Base-by-base conservation (phyloP, 139 green algal genomes). In the Haematococcus sp. region DNA sequence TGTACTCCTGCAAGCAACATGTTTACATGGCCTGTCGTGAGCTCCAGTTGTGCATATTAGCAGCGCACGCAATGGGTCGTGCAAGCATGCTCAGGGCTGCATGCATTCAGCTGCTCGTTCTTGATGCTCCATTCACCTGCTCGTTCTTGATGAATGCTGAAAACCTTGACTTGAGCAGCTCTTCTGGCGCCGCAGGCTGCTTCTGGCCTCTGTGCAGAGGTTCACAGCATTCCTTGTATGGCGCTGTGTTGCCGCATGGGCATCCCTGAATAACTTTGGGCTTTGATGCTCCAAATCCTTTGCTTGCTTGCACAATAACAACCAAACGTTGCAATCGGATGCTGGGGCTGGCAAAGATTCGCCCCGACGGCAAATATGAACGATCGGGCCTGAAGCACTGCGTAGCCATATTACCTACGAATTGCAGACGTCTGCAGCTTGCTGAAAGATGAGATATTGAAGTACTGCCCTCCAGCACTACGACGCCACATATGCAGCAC, bases 151-250 rank as follows among this genome's bases (percentile, higher is more conserved):
- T 60, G 52, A 65, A 76, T 20, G 44, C 71, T 17, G 33, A 71
- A 44, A 76, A 76, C 17, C 71, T 52, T 7, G 70, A 56, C 1
- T 56, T 51, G 55, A 75, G 56, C 70, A 40, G 55, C 35, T 43
- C 28, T 33, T 71, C 43, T 43, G 66, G 58, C 2, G 35, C 25
- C 3, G 56, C 25, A 13, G 70, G 40, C 19, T 40, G 46, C 1
- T 34, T 35, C 1, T 33, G 20, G 2, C 70, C 58, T 13, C 4
- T 35, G 33, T 69, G 56, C 32, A 69, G 61, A 1, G 72, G 72
- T 63, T 77, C 49, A 33, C 72, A 77, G 72, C 72, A 77, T 5
- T 77, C 71, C 51, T 32, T 33, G 63, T 78, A 78, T 2, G 35
- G 63, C n/a, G 16, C 13, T n/a, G 54, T 72, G 63, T 23, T 73